These are phyloP conservation scores for Akebia trifoliata DNA, from an alignment of 164 flowering plant species.

Conservation along the genomic window DNA sequence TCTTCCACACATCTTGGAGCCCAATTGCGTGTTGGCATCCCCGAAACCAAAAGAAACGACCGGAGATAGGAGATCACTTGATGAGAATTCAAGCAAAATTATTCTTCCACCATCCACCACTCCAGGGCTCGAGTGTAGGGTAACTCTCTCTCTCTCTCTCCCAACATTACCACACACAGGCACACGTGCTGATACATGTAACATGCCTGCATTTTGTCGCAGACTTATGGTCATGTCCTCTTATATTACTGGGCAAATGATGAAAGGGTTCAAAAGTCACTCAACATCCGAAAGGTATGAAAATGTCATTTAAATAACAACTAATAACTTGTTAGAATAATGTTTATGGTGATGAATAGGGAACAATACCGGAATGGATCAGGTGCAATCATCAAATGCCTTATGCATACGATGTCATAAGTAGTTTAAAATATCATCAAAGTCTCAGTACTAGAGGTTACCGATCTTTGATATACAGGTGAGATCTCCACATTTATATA, in stretches of 20 bases:
- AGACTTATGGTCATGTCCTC: slow-evolving; percentile 28
- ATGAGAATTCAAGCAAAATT: neutral
- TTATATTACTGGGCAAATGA: slow-evolving; percentile 34
- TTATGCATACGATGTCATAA: slow-evolving; percentile 12
- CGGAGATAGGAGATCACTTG: neutral
- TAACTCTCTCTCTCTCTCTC: neutral
- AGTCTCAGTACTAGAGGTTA: slow-evolving; percentile 18
- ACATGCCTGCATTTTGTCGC: neutral
- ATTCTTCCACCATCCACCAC: neutral
- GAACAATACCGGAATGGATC: slow-evolving; percentile 17
- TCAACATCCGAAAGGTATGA: slow-evolving; percentile 38
- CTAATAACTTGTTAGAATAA: no score
- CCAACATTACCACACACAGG: neutral
- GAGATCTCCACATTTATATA: no score
- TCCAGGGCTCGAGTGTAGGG: neutral
- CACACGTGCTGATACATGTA: no score
- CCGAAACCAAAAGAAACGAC: neutral
- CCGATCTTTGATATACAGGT: slow-evolving; percentile 23
- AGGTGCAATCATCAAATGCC: slow-evolving; percentile 22
- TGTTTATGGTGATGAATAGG: no score
- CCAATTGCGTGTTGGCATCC: neutral
- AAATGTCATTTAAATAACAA: no score
- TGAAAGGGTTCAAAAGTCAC: slow-evolving; percentile 32
- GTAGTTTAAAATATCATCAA: slow-evolving; percentile 18
- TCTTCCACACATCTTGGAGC: neutral